phyloP scores from a whole-genome alignment of 148 eudicot species.

The Chenopodium berlandieri region DNA sequence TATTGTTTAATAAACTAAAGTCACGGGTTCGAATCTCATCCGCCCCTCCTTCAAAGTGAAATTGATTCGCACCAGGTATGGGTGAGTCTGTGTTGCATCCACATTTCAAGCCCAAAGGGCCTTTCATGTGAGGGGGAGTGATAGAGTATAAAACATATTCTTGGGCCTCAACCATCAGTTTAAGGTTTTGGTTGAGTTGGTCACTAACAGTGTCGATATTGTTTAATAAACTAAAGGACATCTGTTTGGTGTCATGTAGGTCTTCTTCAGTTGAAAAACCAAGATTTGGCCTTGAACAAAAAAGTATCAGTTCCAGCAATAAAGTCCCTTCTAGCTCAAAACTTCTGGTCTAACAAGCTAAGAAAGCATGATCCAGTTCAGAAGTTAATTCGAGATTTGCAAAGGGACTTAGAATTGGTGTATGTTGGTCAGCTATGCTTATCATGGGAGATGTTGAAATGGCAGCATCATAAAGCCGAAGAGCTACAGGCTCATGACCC shows the following conservation, averaged over 20 bases:
- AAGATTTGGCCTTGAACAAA: constrained; percentile 40
- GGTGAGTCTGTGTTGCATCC: too few species aligned
- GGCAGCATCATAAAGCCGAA: constrained; percentile 60
- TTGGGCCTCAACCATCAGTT: too few species aligned
- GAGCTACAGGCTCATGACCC: constrained; percentile 52
- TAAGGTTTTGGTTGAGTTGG: too few species aligned
- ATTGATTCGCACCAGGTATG: too few species aligned
- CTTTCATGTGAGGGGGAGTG: too few species aligned
- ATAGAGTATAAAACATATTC: too few species aligned
- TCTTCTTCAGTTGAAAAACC: constrained; percentile 65
- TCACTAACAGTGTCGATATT: not conserved
- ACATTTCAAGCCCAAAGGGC: too few species aligned
- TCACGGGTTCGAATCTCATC: too few species aligned
- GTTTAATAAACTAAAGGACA: not conserved
- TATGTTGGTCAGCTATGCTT: constrained; percentile 81
- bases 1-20: not conserved
- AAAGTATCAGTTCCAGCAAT: constrained; percentile 44
- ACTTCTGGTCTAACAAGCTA: constrained; percentile 50
- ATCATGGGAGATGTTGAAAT: constrained; percentile 86
- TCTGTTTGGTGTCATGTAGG: constrained; percentile 31
- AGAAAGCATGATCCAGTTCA: constrained; percentile 54
- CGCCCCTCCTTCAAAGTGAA: too few species aligned
- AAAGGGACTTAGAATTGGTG: constrained; percentile 58
- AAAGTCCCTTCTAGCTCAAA: constrained; percentile 46
- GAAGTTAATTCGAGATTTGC: constrained; percentile 51